These are phyloP conservation scores for Chytridium lagenaria DNA, from an alignment of 371 early-diverging fungal species.

Conservation along the genomic window DNA sequence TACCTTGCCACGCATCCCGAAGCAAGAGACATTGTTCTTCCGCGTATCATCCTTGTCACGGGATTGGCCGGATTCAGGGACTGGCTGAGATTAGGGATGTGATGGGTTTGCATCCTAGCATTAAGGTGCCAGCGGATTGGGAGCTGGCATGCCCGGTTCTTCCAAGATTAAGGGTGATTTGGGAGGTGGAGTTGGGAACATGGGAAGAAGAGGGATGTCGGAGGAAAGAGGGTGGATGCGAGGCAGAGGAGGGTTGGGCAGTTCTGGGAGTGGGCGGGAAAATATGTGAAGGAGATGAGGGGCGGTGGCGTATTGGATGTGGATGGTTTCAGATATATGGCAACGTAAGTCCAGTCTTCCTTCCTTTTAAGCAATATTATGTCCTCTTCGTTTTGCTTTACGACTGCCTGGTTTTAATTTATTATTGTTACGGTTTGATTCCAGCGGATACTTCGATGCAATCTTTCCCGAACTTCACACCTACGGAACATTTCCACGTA, in stretches of 20 bases:
- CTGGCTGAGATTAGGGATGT: conserved; percentile 15
- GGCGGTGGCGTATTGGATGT: not conserved
- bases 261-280: conserved; percentile 16
- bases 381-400: not conserved
- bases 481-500: conserved; percentile 7
- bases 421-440: not conserved
- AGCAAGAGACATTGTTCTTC: conserved; percentile 5
- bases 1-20: conserved; percentile 11
- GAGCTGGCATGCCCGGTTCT: conserved; percentile 6
- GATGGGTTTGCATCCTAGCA: not conserved
- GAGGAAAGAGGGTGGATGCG: conserved; percentile 11
- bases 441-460: conserved; percentile 14
- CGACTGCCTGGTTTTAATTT: not conserved
- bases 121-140: conserved; percentile 7
- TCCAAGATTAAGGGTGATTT: not conserved
- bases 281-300: conserved; percentile 15
- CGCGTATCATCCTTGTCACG: conserved; percentile 12
- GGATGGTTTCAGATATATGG: conserved; percentile 11
- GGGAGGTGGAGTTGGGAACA: not conserved
- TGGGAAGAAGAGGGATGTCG: conserved; percentile 2
- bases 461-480: conserved; percentile 19
- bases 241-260: not conserved
- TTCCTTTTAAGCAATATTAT: too few species aligned
- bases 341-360: too few species aligned
- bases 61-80: conserved; percentile 10